phyloP scores from a whole-genome alignment of 1,139 yeast species.

The Yamadazyma dushanensis region DNA sequence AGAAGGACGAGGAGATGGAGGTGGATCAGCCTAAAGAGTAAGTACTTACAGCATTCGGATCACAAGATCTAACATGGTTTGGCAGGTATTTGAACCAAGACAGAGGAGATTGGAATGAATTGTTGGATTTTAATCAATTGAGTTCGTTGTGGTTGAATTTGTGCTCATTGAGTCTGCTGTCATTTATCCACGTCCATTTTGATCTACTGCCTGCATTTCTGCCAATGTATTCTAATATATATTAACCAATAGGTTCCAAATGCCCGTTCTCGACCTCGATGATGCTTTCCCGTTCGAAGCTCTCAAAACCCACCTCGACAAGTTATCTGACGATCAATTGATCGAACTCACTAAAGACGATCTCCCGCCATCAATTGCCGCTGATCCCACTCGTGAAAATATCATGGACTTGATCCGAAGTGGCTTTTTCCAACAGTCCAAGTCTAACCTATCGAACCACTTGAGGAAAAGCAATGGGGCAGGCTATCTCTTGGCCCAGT shows the following conservation, averaged over 20 bases:
- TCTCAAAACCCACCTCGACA: slow-evolving; percentile 40
- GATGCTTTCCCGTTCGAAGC: slow-evolving; percentile 41
- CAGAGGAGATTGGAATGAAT: neutral
- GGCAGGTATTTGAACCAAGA: no score
- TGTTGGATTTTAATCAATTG: neutral
- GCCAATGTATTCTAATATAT: no score
- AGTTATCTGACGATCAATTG: slow-evolving; percentile 37
- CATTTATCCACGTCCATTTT: no score
- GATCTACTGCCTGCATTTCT: no score
- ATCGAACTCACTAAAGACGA: slow-evolving; percentile 33
- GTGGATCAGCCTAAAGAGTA: slow-evolving; percentile 2
- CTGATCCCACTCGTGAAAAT: slow-evolving; percentile 36
- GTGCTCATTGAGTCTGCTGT: no score
- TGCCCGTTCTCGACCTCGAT: slow-evolving; percentile 12
- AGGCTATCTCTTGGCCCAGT: slow-evolving; percentile 52
- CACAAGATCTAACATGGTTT: no score
- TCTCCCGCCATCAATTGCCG: slow-evolving; percentile 44
- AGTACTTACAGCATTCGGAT: no score
- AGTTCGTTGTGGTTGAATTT: no score
- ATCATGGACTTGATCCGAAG: slow-evolving; percentile 50
- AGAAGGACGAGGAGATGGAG: slow-evolving; percentile 40
- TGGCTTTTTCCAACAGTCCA: slow-evolving; percentile 54
- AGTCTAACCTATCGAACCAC: slow-evolving; percentile 44
- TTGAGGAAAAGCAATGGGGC: slow-evolving; percentile 44
- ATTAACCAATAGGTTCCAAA: slow-evolving; percentile 5